Conservation (phyloP, 352 stramenopile genomes). For the Pythium apleroticum region DNA sequence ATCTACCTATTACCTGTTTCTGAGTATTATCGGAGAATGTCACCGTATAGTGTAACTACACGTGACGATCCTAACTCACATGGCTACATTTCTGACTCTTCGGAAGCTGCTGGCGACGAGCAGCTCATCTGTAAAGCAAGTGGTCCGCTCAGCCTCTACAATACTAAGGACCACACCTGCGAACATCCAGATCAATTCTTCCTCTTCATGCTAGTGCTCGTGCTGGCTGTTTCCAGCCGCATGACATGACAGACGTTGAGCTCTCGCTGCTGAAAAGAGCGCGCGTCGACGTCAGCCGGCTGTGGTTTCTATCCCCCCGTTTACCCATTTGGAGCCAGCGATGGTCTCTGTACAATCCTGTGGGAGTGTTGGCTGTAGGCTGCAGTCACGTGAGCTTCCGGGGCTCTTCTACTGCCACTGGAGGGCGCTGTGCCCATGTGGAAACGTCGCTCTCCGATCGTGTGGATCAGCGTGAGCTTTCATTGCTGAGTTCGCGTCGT, state of each 20-base stretch:
- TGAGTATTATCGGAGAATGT: too few relatives aligned
- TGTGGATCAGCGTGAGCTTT: background rate
- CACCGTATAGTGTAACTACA: slow-evolving; percentile 5
- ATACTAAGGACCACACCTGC: background rate
- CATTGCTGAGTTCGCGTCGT: slow-evolving; percentile 5
- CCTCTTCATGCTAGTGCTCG: background rate
- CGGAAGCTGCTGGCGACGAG: background rate
- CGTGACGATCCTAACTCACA: slow-evolving; percentile 9
- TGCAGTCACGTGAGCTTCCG: background rate
- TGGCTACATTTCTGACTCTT: slow-evolving; percentile 23
- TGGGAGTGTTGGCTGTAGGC: background rate
- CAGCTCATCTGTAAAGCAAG: background rate
- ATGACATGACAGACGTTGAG: background rate
- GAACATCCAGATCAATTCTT: background rate
- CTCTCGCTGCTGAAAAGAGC: background rate
- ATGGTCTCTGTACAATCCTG: slow-evolving; percentile 4
- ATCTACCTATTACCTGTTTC: too few relatives aligned
- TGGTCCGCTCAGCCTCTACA: slow-evolving; percentile 1
- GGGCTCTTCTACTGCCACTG: background rate
- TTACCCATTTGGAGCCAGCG: background rate
- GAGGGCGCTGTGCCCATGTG: background rate
- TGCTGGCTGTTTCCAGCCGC: slow-evolving; percentile 2
- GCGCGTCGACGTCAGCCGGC: background rate
- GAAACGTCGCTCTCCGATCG: background rate
- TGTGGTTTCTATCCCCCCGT: background rate